Base-by-base conservation (phyloP, 2,329 filamentous ascomycete genomes). In the Helotiales sp. region DNA sequence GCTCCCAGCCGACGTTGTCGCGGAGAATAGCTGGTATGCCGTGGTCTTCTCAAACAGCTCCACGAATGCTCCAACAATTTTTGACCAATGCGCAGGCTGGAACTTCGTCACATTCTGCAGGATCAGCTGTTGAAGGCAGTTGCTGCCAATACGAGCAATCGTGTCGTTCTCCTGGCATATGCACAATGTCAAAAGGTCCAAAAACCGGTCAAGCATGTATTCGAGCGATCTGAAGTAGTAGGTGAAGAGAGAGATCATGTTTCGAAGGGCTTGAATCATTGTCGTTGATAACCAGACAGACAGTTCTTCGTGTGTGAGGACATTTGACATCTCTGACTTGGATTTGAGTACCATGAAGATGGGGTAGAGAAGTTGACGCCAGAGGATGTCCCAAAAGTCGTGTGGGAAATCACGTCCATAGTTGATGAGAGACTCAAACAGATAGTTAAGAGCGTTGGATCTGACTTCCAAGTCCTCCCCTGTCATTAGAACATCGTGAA, bases 101-200 rank as follows among this genome's bases (percentile, higher is more conserved):
- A 99, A 97, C 78, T 98, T 98, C 69, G 88, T 89, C 10, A 99
- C 96, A 73, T 99, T 99, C 77, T 98, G 95, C 50, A 99, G 80
- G 67, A 99, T 97, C 52, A 99, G 83, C 77, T 98, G 95, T 78
- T 99, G 96, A 62, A 99, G 81, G 77, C 96, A 99, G 77, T 99
- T 99, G 82, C 95, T 98, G 61, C 96, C 96, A 74, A 99, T 99
- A 26, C 96, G 88, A 2, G 96, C 96, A 71, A 99, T 95, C 0
- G 96, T 99, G 76, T 99, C 96, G 75, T 99, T 99, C 78, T 99
- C 96, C 79, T 99, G 96, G 78, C 95, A 98, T 70, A 99, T 99
- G 77, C 96, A 99, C 11, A 99, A 86, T 3, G 93, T 94, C 11
- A 99, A 83, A 22, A 99, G 87, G 78, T 98, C 95, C 43, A 99